Evolutionary conservation across 1,139 yeast genomes (phyloP).

Genomic region (Candida albicans): DNA sequence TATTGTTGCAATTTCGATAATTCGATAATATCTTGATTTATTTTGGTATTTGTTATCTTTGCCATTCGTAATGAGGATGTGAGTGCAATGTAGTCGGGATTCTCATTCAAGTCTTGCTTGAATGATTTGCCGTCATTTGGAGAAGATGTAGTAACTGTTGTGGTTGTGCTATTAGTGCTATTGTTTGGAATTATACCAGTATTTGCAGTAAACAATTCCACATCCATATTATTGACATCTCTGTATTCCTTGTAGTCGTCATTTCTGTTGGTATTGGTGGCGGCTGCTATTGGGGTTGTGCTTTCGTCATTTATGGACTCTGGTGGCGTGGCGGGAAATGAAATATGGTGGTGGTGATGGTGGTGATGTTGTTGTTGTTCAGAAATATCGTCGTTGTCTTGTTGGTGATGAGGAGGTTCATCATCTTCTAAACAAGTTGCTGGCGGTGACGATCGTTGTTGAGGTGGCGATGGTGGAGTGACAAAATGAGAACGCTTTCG

Average conservation of each 20-base stretch:
- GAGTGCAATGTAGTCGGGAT: constrained; percentile 43
- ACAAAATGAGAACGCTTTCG: constrained; percentile 1
- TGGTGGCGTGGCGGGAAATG: constrained; percentile 14
- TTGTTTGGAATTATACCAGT: no score
- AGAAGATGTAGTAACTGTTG: background rate
- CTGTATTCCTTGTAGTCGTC: background rate
- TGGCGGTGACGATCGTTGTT: constrained; percentile 23
- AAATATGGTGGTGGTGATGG: background rate
- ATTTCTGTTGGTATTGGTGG: background rate
- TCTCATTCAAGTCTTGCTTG: constrained; percentile 22
- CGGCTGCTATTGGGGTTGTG: constrained; percentile 2
- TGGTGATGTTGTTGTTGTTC: constrained; percentile 2
- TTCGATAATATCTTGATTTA: constrained; percentile 34
- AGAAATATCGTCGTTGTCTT: background rate
- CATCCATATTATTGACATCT: no score
- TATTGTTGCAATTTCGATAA: constrained; percentile 28
- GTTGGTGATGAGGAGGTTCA: background rate
- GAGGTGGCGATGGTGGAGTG: constrained; percentile 15
- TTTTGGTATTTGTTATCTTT: constrained; percentile 22
- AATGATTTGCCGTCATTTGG: background rate
- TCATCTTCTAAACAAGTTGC: constrained; percentile 14
- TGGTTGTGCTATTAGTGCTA: background rate
- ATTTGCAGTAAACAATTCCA: no score
- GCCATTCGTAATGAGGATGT: constrained; percentile 36
- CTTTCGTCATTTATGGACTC: constrained; percentile 6